Evolutionary conservation across 306 rosid species (phyloP).

Genomic region (Vicia faba): DNA sequence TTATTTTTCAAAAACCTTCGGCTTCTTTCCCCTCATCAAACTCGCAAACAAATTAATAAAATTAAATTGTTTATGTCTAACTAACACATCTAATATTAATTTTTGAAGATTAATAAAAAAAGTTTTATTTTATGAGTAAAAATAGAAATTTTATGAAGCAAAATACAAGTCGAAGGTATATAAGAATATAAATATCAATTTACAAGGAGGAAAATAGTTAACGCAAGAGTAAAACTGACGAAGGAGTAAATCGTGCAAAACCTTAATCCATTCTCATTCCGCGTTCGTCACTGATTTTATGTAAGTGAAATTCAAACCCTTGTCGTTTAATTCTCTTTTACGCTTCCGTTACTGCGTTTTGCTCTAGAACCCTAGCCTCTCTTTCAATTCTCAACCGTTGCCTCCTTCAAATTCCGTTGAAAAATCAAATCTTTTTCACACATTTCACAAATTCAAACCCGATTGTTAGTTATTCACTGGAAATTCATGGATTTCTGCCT

Average conservation of each 20-base stretch:
- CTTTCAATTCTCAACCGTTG: not conserved
- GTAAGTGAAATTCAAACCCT: slow-evolving; percentile 23
- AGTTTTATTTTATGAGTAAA: no score
- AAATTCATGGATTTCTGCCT: not conserved
- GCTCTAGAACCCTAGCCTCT: slow-evolving; percentile 41
- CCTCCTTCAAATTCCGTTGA: slow-evolving; percentile 20
- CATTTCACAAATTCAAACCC: slow-evolving; percentile 20
- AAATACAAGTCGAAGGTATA: no score
- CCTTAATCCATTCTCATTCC: not conserved
- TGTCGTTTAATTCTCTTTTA: slow-evolving; percentile 32
- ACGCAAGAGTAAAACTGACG: not conserved
- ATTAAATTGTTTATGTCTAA: no score
- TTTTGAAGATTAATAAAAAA: no score
- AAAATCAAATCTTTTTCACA: not conserved
- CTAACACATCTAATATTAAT: no score
- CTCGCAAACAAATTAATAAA: no score
- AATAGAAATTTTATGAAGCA: no score
- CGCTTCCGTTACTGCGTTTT: slow-evolving; percentile 33
- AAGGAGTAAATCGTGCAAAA: not conserved
- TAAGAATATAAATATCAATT: not conserved
- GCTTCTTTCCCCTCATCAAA: no score
- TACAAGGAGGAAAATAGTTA: not conserved
- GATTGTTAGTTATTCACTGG: not conserved
- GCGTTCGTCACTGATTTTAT: slow-evolving; percentile 12
- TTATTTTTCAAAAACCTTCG: no score